phyloP scores from a whole-genome alignment of 495 filamentous ascomycete genomes.

The Tuber calosporum region DNA sequence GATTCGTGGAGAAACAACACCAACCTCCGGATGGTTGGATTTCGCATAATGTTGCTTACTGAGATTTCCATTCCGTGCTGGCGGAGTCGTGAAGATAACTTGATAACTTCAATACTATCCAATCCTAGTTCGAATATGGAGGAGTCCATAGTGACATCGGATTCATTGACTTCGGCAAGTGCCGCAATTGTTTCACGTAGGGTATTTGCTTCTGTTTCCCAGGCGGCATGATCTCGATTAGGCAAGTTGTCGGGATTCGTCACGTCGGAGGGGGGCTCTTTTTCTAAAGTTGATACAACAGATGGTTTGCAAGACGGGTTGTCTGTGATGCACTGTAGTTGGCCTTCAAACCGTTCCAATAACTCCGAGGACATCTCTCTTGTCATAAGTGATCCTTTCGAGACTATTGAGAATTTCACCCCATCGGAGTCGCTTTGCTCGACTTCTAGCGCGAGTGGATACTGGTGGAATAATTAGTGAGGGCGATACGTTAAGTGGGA shows the following conservation, averaged over 20 bases:
- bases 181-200: conserved; percentile 56
- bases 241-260: conserved; percentile 4
- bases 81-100: conserved; percentile 60
- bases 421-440: conserved; percentile 47
- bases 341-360: conserved; percentile 18
- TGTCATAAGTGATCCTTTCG: conserved; percentile 37
- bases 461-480: conserved; percentile 43
- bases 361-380: conserved; percentile 16
- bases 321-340: conserved; percentile 19
- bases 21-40: conserved; percentile 57
- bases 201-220: conserved; percentile 48
- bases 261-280: neutral
- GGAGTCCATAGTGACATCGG: conserved; percentile 49
- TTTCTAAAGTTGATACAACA: neutral
- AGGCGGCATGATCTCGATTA: conserved; percentile 45
- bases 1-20: conserved; percentile 27
- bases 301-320: conserved; percentile 13
- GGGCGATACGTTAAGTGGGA: neutral
- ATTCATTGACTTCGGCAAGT: conserved; percentile 50
- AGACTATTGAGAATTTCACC: conserved; percentile 52
- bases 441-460: conserved; percentile 68
- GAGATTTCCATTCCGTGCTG: conserved; percentile 53
- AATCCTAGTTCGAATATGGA: conserved; percentile 59
- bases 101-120: conserved; percentile 64
- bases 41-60: conserved; percentile 61